Evolutionary conservation across 2,329 filamentous ascomycete genomes (phyloP).

Genomic region (Mycosphaerella sp.): DNA sequence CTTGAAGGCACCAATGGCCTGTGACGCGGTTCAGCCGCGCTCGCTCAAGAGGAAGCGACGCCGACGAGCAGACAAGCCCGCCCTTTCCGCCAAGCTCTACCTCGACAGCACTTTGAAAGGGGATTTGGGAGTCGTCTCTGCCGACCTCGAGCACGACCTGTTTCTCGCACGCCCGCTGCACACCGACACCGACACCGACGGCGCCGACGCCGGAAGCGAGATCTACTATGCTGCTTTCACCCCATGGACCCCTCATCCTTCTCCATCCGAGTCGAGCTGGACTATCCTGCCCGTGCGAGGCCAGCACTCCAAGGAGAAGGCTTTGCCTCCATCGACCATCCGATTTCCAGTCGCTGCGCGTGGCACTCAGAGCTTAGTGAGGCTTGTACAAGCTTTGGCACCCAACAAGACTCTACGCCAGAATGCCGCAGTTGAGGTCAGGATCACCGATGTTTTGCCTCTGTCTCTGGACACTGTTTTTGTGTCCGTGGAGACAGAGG

Average conservation of each 20-base stretch:
- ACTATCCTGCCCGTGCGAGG: slow-evolving; percentile 69
- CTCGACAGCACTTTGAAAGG: slow-evolving; percentile 81
- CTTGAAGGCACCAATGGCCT: slow-evolving; percentile 37
- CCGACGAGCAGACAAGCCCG: slow-evolving; percentile 58
- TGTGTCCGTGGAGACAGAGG: slow-evolving; percentile 75
- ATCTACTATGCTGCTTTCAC: slow-evolving; percentile 63
- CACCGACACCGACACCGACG: slow-evolving; percentile 37
- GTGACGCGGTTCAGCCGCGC: slow-evolving; percentile 39
- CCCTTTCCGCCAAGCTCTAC: slow-evolving; percentile 72
- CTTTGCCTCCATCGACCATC: slow-evolving; percentile 68
- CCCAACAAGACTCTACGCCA: slow-evolving; percentile 69
- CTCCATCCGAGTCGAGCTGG: slow-evolving; percentile 64
- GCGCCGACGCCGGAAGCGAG: slow-evolving; percentile 38
- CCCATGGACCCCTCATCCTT: slow-evolving; percentile 59
- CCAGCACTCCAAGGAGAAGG: slow-evolving; percentile 47
- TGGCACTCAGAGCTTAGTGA: slow-evolving; percentile 72
- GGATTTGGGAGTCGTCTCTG: slow-evolving; percentile 78
- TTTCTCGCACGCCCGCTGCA: slow-evolving; percentile 49
- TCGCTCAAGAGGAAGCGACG: slow-evolving; percentile 49
- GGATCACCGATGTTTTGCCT: slow-evolving; percentile 73
- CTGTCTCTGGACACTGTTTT: slow-evolving; percentile 78
- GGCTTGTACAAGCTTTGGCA: slow-evolving; percentile 62
- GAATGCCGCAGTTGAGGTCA: slow-evolving; percentile 74
- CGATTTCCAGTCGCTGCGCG: slow-evolving; percentile 68
- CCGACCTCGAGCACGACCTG: slow-evolving; percentile 76